Conservation (phyloP, 116 monocot genomes). For the Cymodocea nodosa region DNA sequence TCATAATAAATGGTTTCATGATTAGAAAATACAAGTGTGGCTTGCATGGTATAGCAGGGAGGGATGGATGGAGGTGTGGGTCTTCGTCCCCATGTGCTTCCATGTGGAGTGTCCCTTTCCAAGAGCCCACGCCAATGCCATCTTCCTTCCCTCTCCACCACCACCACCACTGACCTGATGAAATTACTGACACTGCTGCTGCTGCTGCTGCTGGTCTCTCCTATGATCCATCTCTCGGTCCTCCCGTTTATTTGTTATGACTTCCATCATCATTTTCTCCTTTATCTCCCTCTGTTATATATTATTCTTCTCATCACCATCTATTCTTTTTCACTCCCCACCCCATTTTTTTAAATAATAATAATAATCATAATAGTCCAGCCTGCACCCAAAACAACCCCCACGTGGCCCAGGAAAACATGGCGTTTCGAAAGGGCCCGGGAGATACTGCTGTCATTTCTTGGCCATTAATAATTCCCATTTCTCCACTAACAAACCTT, state of each 20-base stretch:
- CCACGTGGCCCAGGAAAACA: not conserved
- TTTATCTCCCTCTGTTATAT: not conserved
- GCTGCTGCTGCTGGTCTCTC: not conserved
- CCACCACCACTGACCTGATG: not conserved
- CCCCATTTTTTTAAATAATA: not conserved
- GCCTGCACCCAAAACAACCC: not conserved
- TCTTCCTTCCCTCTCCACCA: not conserved
- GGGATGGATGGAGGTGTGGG: slow-evolving; percentile 11
- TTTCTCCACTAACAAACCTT: not conserved
- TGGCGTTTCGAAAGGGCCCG: not conserved
- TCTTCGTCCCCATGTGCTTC: slow-evolving; percentile 35
- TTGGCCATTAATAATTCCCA: too few species aligned
- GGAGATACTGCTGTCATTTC: not conserved
- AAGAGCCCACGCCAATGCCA: slow-evolving; percentile 5
- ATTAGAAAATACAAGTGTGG: slow-evolving; percentile 1
- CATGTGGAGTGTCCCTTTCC: slow-evolving; percentile 68
- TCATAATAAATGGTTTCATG: not conserved
- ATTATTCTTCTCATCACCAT: not conserved
- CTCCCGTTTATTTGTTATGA: not conserved
- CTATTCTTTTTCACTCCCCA: not conserved
- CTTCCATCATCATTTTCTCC: not conserved
- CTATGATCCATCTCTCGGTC: not conserved
- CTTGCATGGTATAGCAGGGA: not conserved
- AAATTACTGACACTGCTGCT: not conserved
- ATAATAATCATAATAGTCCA: not conserved